Base-by-base conservation (phyloP, 805 yeast species). In the Lipomyces spencermartinsiae region DNA sequence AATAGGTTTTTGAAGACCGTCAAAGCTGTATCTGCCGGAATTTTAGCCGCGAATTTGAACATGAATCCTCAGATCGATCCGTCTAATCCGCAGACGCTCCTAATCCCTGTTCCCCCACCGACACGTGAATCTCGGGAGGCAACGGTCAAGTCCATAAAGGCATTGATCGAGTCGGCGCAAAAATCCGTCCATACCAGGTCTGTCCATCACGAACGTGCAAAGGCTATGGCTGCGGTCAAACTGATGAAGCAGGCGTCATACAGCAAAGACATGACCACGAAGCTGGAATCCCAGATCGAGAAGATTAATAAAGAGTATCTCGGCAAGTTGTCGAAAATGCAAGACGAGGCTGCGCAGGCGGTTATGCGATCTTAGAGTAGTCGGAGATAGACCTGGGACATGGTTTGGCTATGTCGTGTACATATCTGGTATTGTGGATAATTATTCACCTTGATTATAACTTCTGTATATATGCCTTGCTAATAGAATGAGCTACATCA, bases 11-110 rank as follows among this genome's bases (percentile, higher is more conserved):
- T 97, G 6, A 83, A 83, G 62, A 84, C 91, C 72, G 83, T 87
- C 53, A 89, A 91, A 73, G 83, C 85, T 68, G 85, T 94, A 35
- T 84, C 90, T 35, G 87, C 92, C 62, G 83, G 93, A 0, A 87
- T 94, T 22, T 77, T 92, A 68, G 89, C 85, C 0, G 83, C 93
- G 0, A 85, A 86, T 9, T 79, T 91, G 76, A 90, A 91, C 74
- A 78, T 94, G 82, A 92, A 89, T 68, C 97, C 98, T 0, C 93
- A 90, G 75, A 83, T 82, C 29, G 93, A 92, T 67, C 86, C 91
- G 0, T 81, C 85, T 63, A 90, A 90, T 76, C 87, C 88, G 43
- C 96, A 90, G 78, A 83, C 89, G 39, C 81, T 94, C 74, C 87
- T 86, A 71, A 89, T 92, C 19, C 85, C 91, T 1, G 80, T 93